These are phyloP conservation scores for Quercus gilva DNA, from an alignment of 306 rosid species.

Conservation along the genomic window DNA sequence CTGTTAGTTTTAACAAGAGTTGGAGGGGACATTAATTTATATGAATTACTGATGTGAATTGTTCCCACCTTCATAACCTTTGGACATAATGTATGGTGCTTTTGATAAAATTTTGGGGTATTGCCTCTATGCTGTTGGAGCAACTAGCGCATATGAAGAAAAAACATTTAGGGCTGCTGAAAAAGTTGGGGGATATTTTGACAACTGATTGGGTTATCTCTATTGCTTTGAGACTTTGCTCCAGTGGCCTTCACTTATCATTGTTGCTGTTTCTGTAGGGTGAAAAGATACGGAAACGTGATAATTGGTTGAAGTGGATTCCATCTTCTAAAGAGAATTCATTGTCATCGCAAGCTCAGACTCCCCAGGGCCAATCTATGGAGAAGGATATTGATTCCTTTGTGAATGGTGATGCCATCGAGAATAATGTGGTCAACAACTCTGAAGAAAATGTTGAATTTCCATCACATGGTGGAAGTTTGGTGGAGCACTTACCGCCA, in stretches of 20 bases:
- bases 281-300: slow-evolving; percentile 65
- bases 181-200: slow-evolving; percentile 9
- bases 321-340: slow-evolving; percentile 43
- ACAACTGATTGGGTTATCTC: background rate
- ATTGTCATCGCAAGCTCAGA: slow-evolving; percentile 31
- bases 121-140: background rate
- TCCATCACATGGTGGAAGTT: slow-evolving; percentile 23
- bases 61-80: background rate
- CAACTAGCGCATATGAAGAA: background rate
- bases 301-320: slow-evolving; percentile 82
- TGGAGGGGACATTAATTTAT: background rate
- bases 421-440: slow-evolving; percentile 29
- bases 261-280: slow-evolving; percentile 45
- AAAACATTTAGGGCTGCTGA: slow-evolving; percentile 6
- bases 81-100: background rate
- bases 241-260: slow-evolving; percentile 9
- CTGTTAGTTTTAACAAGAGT: background rate
- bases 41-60: background rate
- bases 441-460: slow-evolving; percentile 35
- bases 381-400: slow-evolving; percentile 31
- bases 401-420: slow-evolving; percentile 32
- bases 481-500: slow-evolving; percentile 19
- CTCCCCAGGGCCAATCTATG: slow-evolving; percentile 31
- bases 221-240: slow-evolving; percentile 10
- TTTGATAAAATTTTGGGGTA: background rate